Evolutionary conservation across 441 rosid genomes (phyloP).

Genomic region (Pelargonium exstipulatum): DNA sequence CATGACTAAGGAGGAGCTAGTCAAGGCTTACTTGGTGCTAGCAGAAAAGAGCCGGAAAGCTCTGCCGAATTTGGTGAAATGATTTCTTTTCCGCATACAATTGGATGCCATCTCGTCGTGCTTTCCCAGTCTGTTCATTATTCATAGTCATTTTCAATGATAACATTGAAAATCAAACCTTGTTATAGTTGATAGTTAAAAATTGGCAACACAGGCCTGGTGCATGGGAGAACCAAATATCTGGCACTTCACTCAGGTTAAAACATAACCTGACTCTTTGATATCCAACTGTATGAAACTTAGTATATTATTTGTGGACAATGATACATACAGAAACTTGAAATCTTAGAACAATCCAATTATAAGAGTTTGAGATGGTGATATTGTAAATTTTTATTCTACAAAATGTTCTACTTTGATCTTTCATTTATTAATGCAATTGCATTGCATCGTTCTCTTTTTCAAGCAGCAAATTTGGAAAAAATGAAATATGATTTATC

Average conservation of each 20-base stretch:
- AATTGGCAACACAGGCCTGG: conserved; percentile 5
- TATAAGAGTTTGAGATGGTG: conserved; percentile 6
- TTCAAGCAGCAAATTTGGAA: conserved; percentile 6
- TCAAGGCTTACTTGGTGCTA: conserved; percentile 43
- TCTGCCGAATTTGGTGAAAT: conserved; percentile 23
- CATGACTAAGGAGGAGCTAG: conserved; percentile 68
- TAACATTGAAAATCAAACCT: not conserved
- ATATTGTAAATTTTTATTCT: not conserved
- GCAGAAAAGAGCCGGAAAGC: conserved; percentile 38
- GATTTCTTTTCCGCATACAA: conserved; percentile 7
- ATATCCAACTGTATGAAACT: conserved; percentile 3
- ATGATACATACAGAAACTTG: not conserved
- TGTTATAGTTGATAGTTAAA: conserved; percentile 3
- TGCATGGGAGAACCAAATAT: not conserved
- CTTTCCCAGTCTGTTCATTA: not conserved
- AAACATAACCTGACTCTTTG: not conserved
- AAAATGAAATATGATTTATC: not conserved
- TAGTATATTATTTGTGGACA: conserved; percentile 1
- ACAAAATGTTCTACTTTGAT: not conserved
- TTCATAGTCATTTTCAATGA: not conserved
- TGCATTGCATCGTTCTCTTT: not conserved
- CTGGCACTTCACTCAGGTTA: not conserved
- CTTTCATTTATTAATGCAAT: not conserved
- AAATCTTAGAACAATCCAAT: conserved; percentile 3
- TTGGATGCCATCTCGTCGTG: not conserved